Base-by-base conservation (phyloP, 1,284 basidiomycete species). In the Apiotrichum siamense region DNA sequence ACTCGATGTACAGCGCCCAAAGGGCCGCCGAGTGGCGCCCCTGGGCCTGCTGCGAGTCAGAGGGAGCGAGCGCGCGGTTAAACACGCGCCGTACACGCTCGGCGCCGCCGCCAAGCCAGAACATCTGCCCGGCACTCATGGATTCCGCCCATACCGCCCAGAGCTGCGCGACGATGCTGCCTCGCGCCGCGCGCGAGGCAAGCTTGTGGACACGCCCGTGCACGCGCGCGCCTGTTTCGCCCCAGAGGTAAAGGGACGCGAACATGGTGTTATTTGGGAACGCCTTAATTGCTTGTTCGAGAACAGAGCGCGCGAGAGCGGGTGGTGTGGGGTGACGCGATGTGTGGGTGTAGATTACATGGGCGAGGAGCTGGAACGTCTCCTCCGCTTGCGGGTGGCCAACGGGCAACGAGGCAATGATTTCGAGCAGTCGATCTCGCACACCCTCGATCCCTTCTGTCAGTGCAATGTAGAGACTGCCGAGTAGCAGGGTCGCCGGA, bases 1-100 rank as follows among this genome's bases (percentile, higher is more conserved):
- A 85, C 65, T 91, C 87, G 57, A 93, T 78, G 59, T 81, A 87
- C 15, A 90, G 73, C 31, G 81, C 78, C 90, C 91, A 94, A 21
- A 94, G 61, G 2, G 61, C 52, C 1, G 66, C 59, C 0, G 55
- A 70, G 21, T 55, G n/a, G n/a, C n/a, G n/a, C n/a, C n/a, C n/a
- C n/a, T n/a, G n/a, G n/a, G n/a, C n/a, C n/a, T 47, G 24, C 54
- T 59, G 1, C 68, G 69, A 3, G 46, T 42, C 15, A 15, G 23
- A 20, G 67, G 61, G 23, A n/a, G 63, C 66, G 41, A 73, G 55
- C 4, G 55, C 68, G 20, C 59, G 61, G 46, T 71, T 65, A n/a
- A 74, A 58, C 15, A 66, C 60, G 5, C 52, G 51, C 13, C 72
- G 55, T 9, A 73, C 68, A 10, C 72, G 57, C 48, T 72, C 65